These are phyloP conservation scores for Sphaerulina musiva DNA, from an alignment of 2,329 filamentous ascomycete genomes.

Conservation along the genomic window DNA sequence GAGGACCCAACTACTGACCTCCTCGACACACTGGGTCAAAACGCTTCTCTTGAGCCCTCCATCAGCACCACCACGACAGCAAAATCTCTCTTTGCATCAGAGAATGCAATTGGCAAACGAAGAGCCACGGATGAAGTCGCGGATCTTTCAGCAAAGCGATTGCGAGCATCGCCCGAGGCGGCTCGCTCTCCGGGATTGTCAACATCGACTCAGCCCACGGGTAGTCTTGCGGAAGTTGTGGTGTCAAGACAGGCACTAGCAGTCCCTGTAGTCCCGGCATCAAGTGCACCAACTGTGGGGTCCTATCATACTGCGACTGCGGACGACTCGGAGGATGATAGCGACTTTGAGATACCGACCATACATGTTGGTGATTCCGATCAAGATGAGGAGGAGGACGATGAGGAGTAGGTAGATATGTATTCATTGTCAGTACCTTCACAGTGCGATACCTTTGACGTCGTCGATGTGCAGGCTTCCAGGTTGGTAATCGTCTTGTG, in stretches of 20 bases:
- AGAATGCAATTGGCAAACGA: conserved; percentile 3
- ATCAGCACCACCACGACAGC: conserved; percentile 4
- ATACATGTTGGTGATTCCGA: conserved; percentile 4
- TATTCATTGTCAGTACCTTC: not conserved
- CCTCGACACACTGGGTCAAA: conserved; percentile 11
- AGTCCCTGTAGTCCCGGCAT: conserved; percentile 1
- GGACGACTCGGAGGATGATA: conserved; percentile 24
- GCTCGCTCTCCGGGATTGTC: not conserved
- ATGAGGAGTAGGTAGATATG: not conserved
- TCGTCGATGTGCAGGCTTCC: too few relatives aligned
- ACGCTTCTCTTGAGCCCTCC: conserved; percentile 6
- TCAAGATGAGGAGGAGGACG: conserved; percentile 4
- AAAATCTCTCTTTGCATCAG: not conserved
- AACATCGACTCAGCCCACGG: not conserved
- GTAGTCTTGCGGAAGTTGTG: too few relatives aligned
- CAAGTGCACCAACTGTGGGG: conserved; percentile 5
- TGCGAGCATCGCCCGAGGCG: conserved; percentile 19
- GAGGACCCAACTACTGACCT: conserved; percentile 3
- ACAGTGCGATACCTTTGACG: too few relatives aligned
- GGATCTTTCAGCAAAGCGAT: conserved; percentile 17
- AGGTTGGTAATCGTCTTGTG: too few relatives aligned
- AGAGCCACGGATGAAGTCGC: conserved; percentile 8
- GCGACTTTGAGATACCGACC: conserved; percentile 35
- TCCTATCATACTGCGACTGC: conserved; percentile 13
- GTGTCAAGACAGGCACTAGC: too few relatives aligned